Conservation (phyloP, 164 flowering plant genomes). For the Cinnamomum micranthum region DNA sequence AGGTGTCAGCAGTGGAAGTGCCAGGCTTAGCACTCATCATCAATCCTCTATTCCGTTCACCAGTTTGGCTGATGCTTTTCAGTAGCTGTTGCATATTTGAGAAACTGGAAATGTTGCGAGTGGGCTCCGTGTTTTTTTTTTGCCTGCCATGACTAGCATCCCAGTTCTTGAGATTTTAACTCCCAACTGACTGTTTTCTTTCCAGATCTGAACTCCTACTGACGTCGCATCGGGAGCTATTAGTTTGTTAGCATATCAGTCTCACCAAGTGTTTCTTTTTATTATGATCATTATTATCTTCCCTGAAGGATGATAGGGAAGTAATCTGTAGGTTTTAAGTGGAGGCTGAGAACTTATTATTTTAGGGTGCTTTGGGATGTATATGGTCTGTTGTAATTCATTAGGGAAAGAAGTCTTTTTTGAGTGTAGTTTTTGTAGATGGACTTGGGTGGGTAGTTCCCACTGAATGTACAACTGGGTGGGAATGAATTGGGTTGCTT, state of each 20-base stretch:
- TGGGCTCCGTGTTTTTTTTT: not conserved
- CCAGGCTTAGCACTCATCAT: not conserved
- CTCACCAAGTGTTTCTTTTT: too few relatives aligned
- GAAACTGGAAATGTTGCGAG: constrained; percentile 14
- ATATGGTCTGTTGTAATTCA: too few relatives aligned
- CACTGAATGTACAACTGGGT: too few relatives aligned
- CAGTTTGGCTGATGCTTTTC: not conserved
- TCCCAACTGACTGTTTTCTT: not conserved
- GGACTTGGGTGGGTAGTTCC: too few relatives aligned
- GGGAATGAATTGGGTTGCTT: too few relatives aligned
- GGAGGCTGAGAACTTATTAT: too few relatives aligned
- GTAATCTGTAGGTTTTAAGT: too few relatives aligned
- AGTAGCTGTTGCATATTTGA: not conserved
- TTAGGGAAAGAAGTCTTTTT: too few relatives aligned
- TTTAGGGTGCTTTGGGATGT: too few relatives aligned
- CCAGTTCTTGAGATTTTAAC: constrained; percentile 1
- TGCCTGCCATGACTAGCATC: constrained; percentile 15
- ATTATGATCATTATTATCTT: too few relatives aligned
- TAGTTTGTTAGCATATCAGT: not conserved
- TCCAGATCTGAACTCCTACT: not conserved
- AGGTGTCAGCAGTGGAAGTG: not conserved
- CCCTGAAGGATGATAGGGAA: too few relatives aligned
- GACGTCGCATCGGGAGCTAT: not conserved
- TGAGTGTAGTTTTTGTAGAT: too few relatives aligned
- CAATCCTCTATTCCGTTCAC: constrained; percentile 8